These are phyloP conservation scores for Colletotrichum sp. DNA, from an alignment of 2,329 filamentous ascomycete species.

Conservation along the genomic window DNA sequence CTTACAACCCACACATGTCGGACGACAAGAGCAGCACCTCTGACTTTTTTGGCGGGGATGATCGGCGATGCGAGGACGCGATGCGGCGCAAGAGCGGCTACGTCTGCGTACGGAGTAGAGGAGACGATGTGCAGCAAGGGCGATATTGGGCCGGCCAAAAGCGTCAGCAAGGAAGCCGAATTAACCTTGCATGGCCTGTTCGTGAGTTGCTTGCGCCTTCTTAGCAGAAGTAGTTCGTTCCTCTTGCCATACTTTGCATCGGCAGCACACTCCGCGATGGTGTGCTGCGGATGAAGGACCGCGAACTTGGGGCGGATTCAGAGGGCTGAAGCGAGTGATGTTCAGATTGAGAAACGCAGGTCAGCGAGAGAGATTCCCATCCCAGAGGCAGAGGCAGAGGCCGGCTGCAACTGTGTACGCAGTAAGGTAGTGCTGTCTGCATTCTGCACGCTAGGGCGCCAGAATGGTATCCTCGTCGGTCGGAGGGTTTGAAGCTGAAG, in stretches of 20 bases:
- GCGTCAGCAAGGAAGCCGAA: not conserved
- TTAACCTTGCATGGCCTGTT: constrained; percentile 10
- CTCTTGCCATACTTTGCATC: not conserved
- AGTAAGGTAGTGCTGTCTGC: not conserved
- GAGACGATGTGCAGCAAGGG: not conserved
- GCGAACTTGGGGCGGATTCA: constrained; percentile 2
- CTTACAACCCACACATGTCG: not conserved
- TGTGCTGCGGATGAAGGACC: not conserved
- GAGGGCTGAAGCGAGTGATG: constrained; percentile 14
- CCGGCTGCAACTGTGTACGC: not conserved
- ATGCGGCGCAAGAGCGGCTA: not conserved
- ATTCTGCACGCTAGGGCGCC: not conserved
- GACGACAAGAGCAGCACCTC: not conserved
- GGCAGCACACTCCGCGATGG: not conserved
- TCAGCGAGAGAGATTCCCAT: not conserved
- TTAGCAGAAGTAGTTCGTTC: not conserved
- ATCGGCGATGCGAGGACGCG: not conserved
- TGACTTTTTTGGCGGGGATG: not conserved
- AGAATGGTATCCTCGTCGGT: not conserved
- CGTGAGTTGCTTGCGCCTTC: not conserved
- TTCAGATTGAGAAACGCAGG: constrained; percentile 11
- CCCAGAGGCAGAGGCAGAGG: not conserved
- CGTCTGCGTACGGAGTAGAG: not conserved
- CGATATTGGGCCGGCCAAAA: not conserved
- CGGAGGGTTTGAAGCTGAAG: constrained; percentile 17